Conservation (phyloP, 2,329 filamentous ascomycete genomes). For the Alternaria infectoria region DNA sequence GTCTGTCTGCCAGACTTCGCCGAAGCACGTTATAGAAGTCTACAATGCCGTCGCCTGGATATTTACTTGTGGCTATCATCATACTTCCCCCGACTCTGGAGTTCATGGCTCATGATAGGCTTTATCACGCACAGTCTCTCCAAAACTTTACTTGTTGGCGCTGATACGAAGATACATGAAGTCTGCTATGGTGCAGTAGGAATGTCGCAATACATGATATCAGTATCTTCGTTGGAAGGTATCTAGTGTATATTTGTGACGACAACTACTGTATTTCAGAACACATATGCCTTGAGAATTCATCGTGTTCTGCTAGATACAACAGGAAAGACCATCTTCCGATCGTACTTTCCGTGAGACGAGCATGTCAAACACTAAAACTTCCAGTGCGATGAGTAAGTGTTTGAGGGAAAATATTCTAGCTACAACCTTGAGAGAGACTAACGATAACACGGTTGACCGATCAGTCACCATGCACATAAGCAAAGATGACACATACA, state of each 20-base stretch:
- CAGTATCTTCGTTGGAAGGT: not conserved
- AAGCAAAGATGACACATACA: not conserved
- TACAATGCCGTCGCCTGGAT: not conserved
- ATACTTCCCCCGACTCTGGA: not conserved
- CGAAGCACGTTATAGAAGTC: not conserved
- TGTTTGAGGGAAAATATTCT: not conserved
- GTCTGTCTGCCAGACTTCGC: not conserved
- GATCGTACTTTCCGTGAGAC: not conserved
- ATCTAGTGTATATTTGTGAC: not conserved
- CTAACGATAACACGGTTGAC: not conserved
- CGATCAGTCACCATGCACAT: not conserved
- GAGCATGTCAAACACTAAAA: not conserved
- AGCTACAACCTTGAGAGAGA: not conserved
- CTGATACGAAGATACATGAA: not conserved
- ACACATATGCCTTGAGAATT: not conserved
- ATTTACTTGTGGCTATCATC: not conserved
- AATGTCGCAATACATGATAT: not conserved
- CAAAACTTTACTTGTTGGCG: not conserved
- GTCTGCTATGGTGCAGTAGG: not conserved
- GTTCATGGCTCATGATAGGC: accelerated
- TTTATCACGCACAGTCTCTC: not conserved
- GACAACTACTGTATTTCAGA: not conserved
- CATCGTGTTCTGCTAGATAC: not conserved
- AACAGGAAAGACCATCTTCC: accelerated
- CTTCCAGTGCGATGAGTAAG: no score